These are phyloP conservation scores for Aspergillus vadensis DNA, from an alignment of 2,329 filamentous ascomycete species.

Conservation along the genomic window DNA sequence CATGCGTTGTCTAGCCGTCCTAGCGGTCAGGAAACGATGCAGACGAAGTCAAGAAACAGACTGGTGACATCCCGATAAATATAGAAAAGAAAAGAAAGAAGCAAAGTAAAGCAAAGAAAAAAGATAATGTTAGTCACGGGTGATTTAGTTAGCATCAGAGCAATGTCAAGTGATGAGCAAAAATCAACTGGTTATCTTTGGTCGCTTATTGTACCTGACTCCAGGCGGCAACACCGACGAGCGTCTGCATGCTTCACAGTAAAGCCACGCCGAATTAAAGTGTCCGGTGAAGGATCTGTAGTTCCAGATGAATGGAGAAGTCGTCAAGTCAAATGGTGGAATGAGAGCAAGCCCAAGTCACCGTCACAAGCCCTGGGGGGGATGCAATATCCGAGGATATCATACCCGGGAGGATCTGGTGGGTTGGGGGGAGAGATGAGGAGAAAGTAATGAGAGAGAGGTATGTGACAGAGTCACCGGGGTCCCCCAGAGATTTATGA, in stretches of 20 bases:
- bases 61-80: too few species aligned
- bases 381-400: not conserved
- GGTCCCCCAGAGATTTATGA: not conserved
- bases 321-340: not conserved
- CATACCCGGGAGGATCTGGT: not conserved
- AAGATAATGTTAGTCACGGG: not conserved
- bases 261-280: not conserved
- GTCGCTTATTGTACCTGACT: not conserved
- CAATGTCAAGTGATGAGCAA: conserved; percentile 15
- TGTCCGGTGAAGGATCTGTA: not conserved
- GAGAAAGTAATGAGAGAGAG: not conserved
- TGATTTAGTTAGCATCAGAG: conserved; percentile 9
- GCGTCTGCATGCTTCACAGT: conserved; percentile 5
- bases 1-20: conserved; percentile 6
- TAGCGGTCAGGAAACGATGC: conserved; percentile 1
- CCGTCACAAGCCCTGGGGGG: not conserved
- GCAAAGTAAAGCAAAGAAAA: not conserved
- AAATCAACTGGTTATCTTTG: conserved; percentile 1
- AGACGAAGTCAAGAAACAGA: not conserved
- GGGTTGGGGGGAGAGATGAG: not conserved
- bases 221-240: conserved; percentile 10
- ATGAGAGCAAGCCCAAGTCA: not conserved
- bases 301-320: not conserved
- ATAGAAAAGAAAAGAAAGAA: not conserved
- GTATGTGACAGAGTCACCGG: not conserved